These are phyloP conservation scores for Acanthamoeba castellanii DNA, from an alignment of 208 protist species.

Conservation along the genomic window DNA sequence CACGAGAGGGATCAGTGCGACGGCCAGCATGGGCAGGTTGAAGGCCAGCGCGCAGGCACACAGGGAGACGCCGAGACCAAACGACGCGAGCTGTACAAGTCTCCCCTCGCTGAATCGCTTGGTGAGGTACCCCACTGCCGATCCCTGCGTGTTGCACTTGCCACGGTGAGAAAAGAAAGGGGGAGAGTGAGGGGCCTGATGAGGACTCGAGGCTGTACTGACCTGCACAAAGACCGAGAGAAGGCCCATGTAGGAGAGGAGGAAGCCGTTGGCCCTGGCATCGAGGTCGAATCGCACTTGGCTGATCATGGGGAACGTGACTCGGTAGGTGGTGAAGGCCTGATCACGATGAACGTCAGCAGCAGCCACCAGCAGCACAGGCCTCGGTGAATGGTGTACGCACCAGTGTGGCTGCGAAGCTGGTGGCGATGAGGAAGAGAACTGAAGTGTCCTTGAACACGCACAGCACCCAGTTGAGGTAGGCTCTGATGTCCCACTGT, in stretches of 20 bases:
- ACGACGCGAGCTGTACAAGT: slow-evolving; percentile 14
- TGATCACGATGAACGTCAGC: neutral
- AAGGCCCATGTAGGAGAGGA: slow-evolving; percentile 53
- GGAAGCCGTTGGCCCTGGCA: slow-evolving; percentile 12
- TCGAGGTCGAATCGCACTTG: slow-evolving; percentile 44
- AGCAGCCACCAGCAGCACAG: no score
- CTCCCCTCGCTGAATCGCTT: neutral
- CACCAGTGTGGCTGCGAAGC: neutral
- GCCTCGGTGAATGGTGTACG: neutral
- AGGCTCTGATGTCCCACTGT: neutral
- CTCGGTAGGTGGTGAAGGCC: slow-evolving; percentile 49
- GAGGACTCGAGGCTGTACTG: neutral
- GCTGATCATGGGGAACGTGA: slow-evolving; percentile 43
- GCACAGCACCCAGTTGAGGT: slow-evolving; percentile 1
- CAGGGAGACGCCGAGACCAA: slow-evolving; percentile 1
- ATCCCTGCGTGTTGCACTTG: neutral
- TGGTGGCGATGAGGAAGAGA: neutral
- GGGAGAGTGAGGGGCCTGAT: neutral
- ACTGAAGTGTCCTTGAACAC: neutral
- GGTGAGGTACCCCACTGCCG: slow-evolving; percentile 1
- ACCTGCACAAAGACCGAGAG: slow-evolving; percentile 45
- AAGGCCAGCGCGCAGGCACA: neutral
- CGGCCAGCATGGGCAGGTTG: neutral
- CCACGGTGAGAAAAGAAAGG: neutral
- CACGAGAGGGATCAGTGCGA: slow-evolving; percentile 1